Conservation (phyloP, 306 rosid species). For the Fagus sylvatica region DNA sequence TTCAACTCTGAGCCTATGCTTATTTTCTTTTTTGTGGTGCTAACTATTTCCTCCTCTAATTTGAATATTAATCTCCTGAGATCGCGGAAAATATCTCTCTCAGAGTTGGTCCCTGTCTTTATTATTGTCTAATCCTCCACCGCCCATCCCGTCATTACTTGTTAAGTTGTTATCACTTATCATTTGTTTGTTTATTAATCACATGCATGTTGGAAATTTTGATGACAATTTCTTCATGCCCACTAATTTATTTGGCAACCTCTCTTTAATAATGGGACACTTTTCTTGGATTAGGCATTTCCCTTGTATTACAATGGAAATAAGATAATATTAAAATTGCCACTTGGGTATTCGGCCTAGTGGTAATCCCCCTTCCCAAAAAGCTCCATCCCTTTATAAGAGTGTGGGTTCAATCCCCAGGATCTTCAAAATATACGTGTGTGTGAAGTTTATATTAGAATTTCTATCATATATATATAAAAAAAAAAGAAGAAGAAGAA, state of each 20-base stretch:
- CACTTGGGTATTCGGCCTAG: no score
- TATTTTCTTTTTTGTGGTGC: neutral
- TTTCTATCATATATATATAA: no score
- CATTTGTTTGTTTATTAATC: conserved; percentile 12
- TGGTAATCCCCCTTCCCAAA: no score
- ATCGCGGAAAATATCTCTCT: conserved; percentile 46
- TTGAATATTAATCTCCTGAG: conserved; percentile 42
- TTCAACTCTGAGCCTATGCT: neutral
- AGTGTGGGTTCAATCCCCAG: no score
- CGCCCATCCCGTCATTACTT: conserved; percentile 30
- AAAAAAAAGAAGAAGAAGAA: no score
- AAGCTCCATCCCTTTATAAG: no score
- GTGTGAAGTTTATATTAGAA: no score
- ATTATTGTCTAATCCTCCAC: conserved; percentile 33
- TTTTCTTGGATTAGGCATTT: no score
- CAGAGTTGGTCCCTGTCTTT: neutral
- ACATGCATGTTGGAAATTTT: conserved; percentile 42
- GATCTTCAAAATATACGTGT: no score
- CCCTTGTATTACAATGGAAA: no score
- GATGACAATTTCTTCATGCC: conserved; percentile 33
- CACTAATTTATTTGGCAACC: conserved; percentile 3
- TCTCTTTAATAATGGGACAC: neutral
- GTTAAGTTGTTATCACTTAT: no score
- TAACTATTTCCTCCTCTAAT: neutral
- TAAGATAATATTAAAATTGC: no score